phyloP scores from a whole-genome alignment of 306 rosid genomes.

The Cajanus cajan region DNA sequence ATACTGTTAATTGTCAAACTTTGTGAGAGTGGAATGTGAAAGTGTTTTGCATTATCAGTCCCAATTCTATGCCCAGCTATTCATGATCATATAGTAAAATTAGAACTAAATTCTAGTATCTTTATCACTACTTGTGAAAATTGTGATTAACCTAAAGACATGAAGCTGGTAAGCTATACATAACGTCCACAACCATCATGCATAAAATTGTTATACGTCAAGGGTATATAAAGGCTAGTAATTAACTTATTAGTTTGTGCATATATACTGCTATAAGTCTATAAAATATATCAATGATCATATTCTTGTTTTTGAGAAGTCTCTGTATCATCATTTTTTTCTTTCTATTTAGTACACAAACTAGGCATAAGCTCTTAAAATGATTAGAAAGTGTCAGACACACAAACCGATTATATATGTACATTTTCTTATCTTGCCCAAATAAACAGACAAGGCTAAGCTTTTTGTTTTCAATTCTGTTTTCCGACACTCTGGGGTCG shows the following conservation, averaged over 20 bases:
- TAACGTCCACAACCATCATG: neutral
- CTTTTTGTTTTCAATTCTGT: slow-evolving; percentile 38
- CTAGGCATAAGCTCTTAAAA: neutral
- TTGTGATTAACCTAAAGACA: neutral
- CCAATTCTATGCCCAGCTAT: neutral
- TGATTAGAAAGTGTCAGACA: neutral
- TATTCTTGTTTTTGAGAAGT: neutral
- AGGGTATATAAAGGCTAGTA: neutral
- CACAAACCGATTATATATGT: neutral
- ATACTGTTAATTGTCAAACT: neutral
- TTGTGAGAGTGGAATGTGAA: too few species aligned
- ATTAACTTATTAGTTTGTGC: neutral
- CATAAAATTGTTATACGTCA: neutral
- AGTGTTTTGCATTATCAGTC: too few species aligned
- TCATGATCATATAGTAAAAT: neutral
- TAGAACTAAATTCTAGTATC: neutral
- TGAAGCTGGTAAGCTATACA: neutral
- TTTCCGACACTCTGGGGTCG: too few species aligned
- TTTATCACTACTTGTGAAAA: neutral
- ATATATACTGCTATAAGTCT: neutral
- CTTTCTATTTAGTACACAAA: neutral
- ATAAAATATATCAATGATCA: neutral
- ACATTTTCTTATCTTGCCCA: neutral
- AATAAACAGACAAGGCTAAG: slow-evolving; percentile 17
- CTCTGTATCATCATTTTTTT: neutral